These are phyloP conservation scores for Candida vaughaniae DNA, from an alignment of 805 yeast genomes.

Conservation along the genomic window DNA sequence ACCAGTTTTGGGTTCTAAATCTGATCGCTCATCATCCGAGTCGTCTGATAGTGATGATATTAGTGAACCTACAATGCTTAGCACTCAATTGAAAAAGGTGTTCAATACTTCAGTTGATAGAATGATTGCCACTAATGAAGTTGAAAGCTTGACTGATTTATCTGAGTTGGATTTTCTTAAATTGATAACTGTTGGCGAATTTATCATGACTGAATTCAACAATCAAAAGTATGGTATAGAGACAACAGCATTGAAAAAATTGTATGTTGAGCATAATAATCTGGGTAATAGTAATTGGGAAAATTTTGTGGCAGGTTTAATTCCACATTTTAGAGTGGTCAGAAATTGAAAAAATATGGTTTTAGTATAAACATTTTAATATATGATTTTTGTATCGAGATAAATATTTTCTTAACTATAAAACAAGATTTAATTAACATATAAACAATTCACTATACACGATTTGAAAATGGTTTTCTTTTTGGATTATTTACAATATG, in stretches of 20 bases:
- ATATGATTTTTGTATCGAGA: neutral
- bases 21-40: conserved; percentile 13
- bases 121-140: neutral
- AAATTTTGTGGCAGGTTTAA: conserved; percentile 1
- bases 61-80: conserved; percentile 2
- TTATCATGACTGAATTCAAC: conserved; percentile 16
- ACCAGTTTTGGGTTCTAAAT: neutral
- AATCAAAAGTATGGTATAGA: conserved; percentile 4
- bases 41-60: conserved; percentile 23
- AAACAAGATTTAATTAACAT: conserved; percentile 11
- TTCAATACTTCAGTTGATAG: too few relatives aligned
- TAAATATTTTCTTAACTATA: conserved; percentile 9
- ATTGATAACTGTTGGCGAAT: conserved; percentile 36
- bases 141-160: neutral
- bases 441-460: conserved; percentile 13
- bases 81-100: neutral
- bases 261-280: neutral
- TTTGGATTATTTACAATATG: conserved; percentile 6
- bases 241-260: conserved; percentile 1
- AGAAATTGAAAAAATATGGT: neutral
- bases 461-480: conserved; percentile 1
- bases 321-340: conserved; percentile 4
- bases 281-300: conserved; percentile 6
- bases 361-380: conserved; percentile 1
- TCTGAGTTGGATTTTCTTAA: conserved; percentile 34